Evolutionary conservation across 495 filamentous ascomycete species (phyloP).

Genomic region (Penicillium argentinense): DNA sequence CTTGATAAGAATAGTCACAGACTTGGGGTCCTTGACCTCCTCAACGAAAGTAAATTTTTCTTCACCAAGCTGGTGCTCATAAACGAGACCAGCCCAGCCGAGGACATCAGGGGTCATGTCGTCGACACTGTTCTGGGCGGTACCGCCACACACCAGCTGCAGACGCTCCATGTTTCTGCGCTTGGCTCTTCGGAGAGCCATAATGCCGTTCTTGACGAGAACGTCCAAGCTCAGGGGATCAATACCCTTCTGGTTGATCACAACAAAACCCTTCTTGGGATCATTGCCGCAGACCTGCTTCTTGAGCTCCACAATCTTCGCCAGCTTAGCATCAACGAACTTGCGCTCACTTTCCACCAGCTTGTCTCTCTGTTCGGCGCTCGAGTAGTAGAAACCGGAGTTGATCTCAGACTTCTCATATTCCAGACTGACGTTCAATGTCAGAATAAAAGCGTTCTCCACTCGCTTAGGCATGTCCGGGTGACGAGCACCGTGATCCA

Average conservation of each 20-base stretch:
- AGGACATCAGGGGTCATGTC: conserved; percentile 86
- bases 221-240: conserved; percentile 95
- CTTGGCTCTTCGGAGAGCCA: conserved; percentile 92
- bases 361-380: conserved; percentile 93
- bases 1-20: conserved; percentile 97
- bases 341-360: conserved; percentile 94
- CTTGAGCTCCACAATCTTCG: conserved; percentile 98
- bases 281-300: conserved; percentile 96
- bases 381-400: conserved; percentile 98
- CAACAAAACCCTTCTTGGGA: conserved; percentile 91
- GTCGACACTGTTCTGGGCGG: conserved; percentile 92
- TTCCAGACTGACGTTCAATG: conserved; percentile 93
- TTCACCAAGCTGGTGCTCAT: conserved; percentile 96
- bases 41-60: conserved; percentile 99
- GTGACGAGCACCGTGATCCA: conserved; percentile 95
- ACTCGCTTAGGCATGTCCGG: conserved; percentile 97
- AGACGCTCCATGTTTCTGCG: conserved; percentile 97
- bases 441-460: conserved; percentile 93
- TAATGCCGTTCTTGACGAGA: conserved; percentile 94
- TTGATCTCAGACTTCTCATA: conserved; percentile 99
- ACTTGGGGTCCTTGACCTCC: conserved; percentile 98
- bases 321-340: conserved; percentile 94
- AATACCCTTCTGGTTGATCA: conserved; percentile 99
- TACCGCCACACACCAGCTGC: conserved; percentile 89
- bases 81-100: conserved; percentile 94